Evolutionary conservation across 179 eudicot species (phyloP).

Genomic region (Carnegiea gigantea): DNA sequence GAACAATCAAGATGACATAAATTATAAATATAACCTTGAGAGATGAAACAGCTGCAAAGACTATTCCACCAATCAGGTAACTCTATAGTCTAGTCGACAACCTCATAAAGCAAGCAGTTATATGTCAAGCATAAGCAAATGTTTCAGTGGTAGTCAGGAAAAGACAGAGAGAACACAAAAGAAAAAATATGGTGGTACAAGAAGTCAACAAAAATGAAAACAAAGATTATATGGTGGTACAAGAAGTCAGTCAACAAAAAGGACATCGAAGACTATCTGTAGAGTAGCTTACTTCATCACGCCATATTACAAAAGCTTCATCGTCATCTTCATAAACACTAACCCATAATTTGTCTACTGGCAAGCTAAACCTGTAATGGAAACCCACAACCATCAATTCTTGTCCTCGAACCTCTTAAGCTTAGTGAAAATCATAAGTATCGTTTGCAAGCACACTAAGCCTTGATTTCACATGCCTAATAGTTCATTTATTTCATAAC

Average conservation of each 20-base stretch:
- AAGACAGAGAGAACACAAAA: not conserved
- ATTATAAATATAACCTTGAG: not conserved
- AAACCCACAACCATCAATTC: constrained; percentile 12
- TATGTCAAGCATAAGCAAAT: not conserved
- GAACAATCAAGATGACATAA: constrained; percentile 1
- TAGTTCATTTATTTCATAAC: not conserved
- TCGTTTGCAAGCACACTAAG: not conserved
- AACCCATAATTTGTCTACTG: constrained; percentile 74
- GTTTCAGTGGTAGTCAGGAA: not conserved
- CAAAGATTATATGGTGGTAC: not conserved
- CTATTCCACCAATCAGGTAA: not conserved
- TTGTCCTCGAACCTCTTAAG: not conserved
- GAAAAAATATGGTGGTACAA: not conserved
- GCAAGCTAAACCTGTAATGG: constrained; percentile 62
- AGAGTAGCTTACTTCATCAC: constrained; percentile 56
- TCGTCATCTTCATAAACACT: constrained; percentile 92
- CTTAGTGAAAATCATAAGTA: not conserved
- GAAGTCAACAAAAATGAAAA: not conserved
- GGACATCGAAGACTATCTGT: not conserved
- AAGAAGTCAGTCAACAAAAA: not conserved
- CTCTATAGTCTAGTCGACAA: not conserved
- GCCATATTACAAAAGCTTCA: constrained; percentile 90
- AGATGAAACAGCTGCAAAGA: not conserved
- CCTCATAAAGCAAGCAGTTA: not conserved
- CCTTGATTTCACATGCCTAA: not conserved